phyloP scores from a whole-genome alignment of 2,329 filamentous ascomycete genomes.

The Tolypocladium amazonense region DNA sequence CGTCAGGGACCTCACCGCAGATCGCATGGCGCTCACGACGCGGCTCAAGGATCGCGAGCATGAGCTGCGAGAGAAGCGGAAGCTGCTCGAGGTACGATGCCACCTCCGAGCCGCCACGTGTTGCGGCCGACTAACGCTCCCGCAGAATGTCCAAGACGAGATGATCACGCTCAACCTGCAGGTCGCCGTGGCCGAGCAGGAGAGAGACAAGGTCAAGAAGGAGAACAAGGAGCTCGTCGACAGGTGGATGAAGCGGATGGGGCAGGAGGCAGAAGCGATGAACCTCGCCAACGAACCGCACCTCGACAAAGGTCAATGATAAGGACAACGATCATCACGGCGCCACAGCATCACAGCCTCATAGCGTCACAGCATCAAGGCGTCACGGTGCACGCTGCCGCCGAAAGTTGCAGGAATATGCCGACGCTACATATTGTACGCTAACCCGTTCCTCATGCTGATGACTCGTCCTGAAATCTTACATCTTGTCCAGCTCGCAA shows the following conservation, averaged over 20 bases:
- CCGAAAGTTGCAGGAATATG: constrained; percentile 2
- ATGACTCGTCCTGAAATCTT: constrained; percentile 3
- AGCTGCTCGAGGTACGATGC: constrained; percentile 55
- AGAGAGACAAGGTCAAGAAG: constrained; percentile 56
- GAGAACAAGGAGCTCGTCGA: constrained; percentile 88
- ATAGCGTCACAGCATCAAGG: too few relatives aligned
- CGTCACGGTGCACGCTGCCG: background rate
- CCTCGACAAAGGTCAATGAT: constrained; percentile 13
- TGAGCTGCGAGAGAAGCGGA: constrained; percentile 74
- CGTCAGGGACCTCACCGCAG: constrained; percentile 50
- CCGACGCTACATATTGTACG: constrained; percentile 21
- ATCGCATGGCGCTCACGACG: constrained; percentile 50
- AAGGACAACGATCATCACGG: background rate
- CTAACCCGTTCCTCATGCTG: constrained; percentile 5
- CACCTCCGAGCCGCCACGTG: background rate
- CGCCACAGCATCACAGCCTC: too few relatives aligned
- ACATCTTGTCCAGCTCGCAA: constrained; percentile 7
- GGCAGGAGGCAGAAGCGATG: constrained; percentile 77
- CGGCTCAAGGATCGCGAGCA: constrained; percentile 73
- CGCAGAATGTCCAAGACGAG: constrained; percentile 78
- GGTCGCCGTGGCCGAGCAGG: constrained; percentile 74
- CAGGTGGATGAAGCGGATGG: constrained; percentile 84
- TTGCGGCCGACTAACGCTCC: constrained; percentile 9
- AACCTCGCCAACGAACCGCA: constrained; percentile 52
- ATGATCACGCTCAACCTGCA: constrained; percentile 80